These are phyloP conservation scores for Selaginella tamariscina DNA, from an alignment of 75 land plant species.

Conservation along the genomic window DNA sequence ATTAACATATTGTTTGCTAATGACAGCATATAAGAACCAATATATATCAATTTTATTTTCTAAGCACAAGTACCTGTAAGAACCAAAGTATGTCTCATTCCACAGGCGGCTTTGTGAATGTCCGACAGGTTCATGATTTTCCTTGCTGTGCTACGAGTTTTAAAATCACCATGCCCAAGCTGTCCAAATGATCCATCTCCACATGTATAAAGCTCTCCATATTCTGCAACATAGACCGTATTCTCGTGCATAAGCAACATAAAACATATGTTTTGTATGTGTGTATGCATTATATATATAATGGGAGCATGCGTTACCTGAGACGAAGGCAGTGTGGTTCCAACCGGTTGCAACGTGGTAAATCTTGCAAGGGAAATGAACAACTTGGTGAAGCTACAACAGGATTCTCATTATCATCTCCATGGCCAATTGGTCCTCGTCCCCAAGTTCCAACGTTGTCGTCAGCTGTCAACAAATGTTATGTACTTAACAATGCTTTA, in stretches of 20 bases:
- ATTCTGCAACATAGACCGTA: constrained; percentile 31
- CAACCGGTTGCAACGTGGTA: constrained; percentile 71
- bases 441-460: constrained; percentile 76
- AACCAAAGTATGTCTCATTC: constrained; percentile 88
- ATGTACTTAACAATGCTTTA: neutral
- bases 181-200: constrained; percentile 97
- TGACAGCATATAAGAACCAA: too few species aligned
- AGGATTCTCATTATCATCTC: constrained; percentile 34
- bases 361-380: constrained; percentile 15
- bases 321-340: constrained; percentile 90
- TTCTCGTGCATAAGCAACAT: too few species aligned
- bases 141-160: constrained; percentile 37
- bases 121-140: constrained; percentile 36
- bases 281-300: too few species aligned
- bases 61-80: constrained; percentile 13
- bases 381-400: constrained; percentile 26
- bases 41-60: too few species aligned
- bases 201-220: constrained; percentile 58
- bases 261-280: too few species aligned
- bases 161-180: constrained; percentile 77
- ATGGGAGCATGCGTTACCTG: constrained; percentile 39
- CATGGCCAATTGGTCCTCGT: constrained; percentile 87
- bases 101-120: constrained; percentile 63
- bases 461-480: constrained; percentile 15
- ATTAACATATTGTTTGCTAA: too few species aligned